Percentiles rank a stretch among this genome's conserved stretches.
Evolutionary conservation across 2,329 filamentous ascomycete genomes (phyloP).

Genomic region (Colletotrichum limetticola): DNA sequence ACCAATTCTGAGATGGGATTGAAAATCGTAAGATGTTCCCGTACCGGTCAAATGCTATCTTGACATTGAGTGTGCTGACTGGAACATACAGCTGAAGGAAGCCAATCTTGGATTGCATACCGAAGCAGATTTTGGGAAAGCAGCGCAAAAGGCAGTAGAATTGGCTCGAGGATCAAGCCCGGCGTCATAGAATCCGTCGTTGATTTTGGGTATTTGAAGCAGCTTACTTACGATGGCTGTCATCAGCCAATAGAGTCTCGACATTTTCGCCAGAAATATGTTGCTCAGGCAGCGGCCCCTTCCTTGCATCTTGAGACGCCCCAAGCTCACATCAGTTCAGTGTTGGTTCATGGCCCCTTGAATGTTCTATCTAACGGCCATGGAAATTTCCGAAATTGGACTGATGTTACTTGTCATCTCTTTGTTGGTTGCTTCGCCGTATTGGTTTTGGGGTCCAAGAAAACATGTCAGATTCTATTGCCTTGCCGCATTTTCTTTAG

Average conservation of each 20-base stretch:
- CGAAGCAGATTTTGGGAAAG: constrained; percentile 51
- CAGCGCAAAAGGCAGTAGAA: constrained; percentile 46
- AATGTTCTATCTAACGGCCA: too few relatives aligned
- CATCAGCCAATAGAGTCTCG: not conserved
- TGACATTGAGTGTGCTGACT: not conserved
- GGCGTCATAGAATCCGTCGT: not conserved
- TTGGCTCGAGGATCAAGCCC: constrained; percentile 38
- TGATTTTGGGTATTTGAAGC: not conserved
- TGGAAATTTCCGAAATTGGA: too few relatives aligned
- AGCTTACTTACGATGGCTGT: not conserved
- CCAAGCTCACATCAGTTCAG: too few relatives aligned
- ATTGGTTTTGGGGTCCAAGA: too few relatives aligned
- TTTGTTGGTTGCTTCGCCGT: too few relatives aligned
- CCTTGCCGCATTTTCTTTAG: not conserved
- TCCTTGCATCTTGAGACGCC: too few relatives aligned
- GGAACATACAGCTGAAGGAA: constrained; percentile 43
- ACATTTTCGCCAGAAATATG: not conserved
- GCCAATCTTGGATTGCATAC: constrained; percentile 49
- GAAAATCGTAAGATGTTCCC: constrained; percentile 47
- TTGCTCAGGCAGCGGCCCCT: too few relatives aligned
- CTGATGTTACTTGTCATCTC: too few relatives aligned
- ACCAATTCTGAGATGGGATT: constrained; percentile 56
- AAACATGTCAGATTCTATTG: not conserved
- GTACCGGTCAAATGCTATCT: too few relatives aligned
- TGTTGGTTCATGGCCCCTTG: too few relatives aligned